Base-by-base conservation (phyloP, 2,329 filamentous ascomycete species). In the Stachybotrys echinatus region DNA sequence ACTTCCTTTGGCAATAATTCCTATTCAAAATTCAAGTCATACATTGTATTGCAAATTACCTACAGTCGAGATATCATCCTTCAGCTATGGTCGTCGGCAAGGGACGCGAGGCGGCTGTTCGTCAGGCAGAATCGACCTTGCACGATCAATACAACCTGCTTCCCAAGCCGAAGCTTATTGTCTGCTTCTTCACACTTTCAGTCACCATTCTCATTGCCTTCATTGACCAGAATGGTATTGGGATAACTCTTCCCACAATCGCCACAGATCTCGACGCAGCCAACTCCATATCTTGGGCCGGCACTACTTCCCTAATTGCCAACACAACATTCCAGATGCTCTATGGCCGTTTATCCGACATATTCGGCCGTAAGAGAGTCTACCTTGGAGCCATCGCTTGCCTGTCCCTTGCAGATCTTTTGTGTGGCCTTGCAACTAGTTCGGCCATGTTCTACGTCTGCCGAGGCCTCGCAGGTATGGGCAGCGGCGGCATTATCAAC, bases 281-380 rank as follows among this genome's bases (percentile, higher is more conserved):
- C 53, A 69, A 68, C n/a, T 76, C 76, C 3, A 83, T 84, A 44
- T 72, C 75, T 1, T 81, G 77, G 78, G 75, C 75, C 2, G 76
- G 75, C 6, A 79, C 76, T 0, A 73, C 75, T 8, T 72, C 73
- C 4, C 62, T 82, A 42, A 75, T 82, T 43, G 77, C 77, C 23
- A 80, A 78, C 51, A 85, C 83, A 0, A 76, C 79, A 31, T 86
- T 85, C 54, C 82, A 83, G 54, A 80, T 85, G 52, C 71, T 87
- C 0, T 85, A 85, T 59, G 82, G 83, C 19, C 74, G 81, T 3
- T 57, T 84, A 3, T 83, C 80, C 1, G 81, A 85, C 61, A 77
- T 84, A 1, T 75, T 84, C 47, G 80, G 81, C 19, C 74, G 82
- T 18, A 85, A 85, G 60, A 70, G 74, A 7, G 71, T 85, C 6